These are phyloP conservation scores for Nannizziopsis barbatae DNA, from an alignment of 2,329 filamentous ascomycete species.

Conservation along the genomic window DNA sequence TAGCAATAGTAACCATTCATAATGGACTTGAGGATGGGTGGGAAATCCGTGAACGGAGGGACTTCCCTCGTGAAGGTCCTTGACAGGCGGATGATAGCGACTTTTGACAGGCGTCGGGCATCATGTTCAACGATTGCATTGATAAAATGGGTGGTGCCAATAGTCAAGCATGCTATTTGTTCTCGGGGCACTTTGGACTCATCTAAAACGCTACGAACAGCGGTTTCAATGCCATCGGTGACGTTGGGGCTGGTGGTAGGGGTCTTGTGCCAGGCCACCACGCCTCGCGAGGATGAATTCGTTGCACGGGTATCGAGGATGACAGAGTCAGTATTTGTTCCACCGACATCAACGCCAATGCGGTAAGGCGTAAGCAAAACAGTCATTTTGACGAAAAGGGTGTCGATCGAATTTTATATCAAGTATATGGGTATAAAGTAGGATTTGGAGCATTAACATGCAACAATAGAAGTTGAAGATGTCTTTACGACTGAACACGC, in stretches of 20 bases:
- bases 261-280: conserved; percentile 28
- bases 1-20: conserved; percentile 39
- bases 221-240: conserved; percentile 32
- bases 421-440: too few relatives aligned
- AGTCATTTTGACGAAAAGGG: neutral
- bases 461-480: too few relatives aligned
- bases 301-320: conserved; percentile 23
- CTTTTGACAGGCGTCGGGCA: conserved; percentile 38
- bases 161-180: conserved; percentile 37
- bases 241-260: conserved; percentile 33
- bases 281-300: conserved; percentile 20
- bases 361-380: conserved; percentile 11
- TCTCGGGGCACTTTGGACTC: conserved; percentile 24
- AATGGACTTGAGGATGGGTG: conserved; percentile 34
- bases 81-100: conserved; percentile 44
- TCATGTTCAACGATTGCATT: conserved; percentile 44
- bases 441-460: too few relatives aligned
- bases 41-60: conserved; percentile 43
- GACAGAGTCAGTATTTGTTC: conserved; percentile 31
- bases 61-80: conserved; percentile 40
- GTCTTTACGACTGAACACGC: too few relatives aligned
- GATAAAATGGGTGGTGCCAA: conserved; percentile 45
- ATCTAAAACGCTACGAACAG: conserved; percentile 28
- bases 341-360: conserved; percentile 31
- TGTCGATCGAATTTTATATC: neutral